These are phyloP conservation scores for Solanum piurae DNA, from an alignment of 257 asterid genomes.

Conservation along the genomic window DNA sequence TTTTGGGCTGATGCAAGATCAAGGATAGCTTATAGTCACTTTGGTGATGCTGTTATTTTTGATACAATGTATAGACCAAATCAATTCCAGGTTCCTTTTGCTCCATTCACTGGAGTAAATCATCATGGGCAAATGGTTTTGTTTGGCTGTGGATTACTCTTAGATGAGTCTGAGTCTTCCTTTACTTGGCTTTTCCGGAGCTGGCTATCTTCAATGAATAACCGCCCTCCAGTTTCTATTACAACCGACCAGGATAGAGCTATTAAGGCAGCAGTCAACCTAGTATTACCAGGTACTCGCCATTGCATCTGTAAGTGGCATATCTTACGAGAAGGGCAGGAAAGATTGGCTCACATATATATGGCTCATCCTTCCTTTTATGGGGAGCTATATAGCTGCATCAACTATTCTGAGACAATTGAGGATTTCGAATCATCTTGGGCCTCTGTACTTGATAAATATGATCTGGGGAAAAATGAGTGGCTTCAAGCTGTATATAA, in stretches of 20 bases:
- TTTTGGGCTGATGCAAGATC: constrained; percentile 89
- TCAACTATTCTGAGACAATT: constrained; percentile 60
- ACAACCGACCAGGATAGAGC: constrained; percentile 84
- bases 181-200: constrained; percentile 64
- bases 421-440: constrained; percentile 69
- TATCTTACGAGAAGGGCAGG: constrained; percentile 82
- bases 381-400: constrained; percentile 65
- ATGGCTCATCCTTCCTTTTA: constrained; percentile 55
- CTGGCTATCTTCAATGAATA: constrained; percentile 71
- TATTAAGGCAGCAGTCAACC: constrained; percentile 56
- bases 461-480: constrained; percentile 43
- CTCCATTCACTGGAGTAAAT: constrained; percentile 78
- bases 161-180: constrained; percentile 72
- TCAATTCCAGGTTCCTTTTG: constrained; percentile 72
- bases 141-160: constrained; percentile 75
- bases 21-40: constrained; percentile 57
- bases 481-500: constrained; percentile 84
- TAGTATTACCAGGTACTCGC: constrained; percentile 60
- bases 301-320: constrained; percentile 86
- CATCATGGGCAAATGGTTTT: constrained; percentile 66
- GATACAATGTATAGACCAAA: constrained; percentile 79
- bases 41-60: constrained; percentile 64
- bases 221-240: constrained; percentile 52
- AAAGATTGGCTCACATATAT: constrained; percentile 61
- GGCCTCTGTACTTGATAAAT: constrained; percentile 55